phyloP scores from a whole-genome alignment of 2,329 filamentous ascomycete genomes.

The Fusarium abutilonis region DNA sequence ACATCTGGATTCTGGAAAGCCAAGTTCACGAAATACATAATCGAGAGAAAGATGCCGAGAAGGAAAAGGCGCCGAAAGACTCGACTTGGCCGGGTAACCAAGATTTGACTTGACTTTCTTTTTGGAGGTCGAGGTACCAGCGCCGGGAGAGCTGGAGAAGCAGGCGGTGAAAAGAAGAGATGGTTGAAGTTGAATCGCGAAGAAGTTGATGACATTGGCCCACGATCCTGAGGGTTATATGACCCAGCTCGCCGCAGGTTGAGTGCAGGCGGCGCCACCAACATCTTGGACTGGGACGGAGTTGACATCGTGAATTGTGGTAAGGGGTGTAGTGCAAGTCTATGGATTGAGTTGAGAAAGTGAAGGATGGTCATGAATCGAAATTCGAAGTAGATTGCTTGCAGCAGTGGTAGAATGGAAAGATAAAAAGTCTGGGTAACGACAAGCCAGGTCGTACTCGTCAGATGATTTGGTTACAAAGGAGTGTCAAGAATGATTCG shows the following conservation, averaged over 20 bases:
- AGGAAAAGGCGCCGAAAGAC: slow-evolving; percentile 67
- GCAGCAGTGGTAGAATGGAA: slow-evolving; percentile 1
- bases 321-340: neutral
- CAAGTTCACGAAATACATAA: slow-evolving; percentile 59
- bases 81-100: slow-evolving; percentile 63
- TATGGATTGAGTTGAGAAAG: slow-evolving; percentile 29
- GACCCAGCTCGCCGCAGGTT: slow-evolving; percentile 68
- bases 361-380: slow-evolving; percentile 31
- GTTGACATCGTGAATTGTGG: slow-evolving; percentile 51
- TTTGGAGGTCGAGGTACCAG: slow-evolving; percentile 69
- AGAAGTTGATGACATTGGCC: slow-evolving; percentile 67
- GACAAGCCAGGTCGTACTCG: slow-evolving; percentile 19
- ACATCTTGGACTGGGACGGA: slow-evolving; percentile 59
- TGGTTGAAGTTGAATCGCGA: slow-evolving; percentile 74
- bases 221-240: slow-evolving; percentile 64
- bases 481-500: slow-evolving; percentile 28
- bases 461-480: slow-evolving; percentile 10
- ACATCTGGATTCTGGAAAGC: slow-evolving; percentile 45
- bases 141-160: slow-evolving; percentile 76
- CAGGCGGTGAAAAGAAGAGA: slow-evolving; percentile 72
- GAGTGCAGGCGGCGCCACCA: slow-evolving; percentile 64
- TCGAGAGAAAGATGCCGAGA: slow-evolving; percentile 58
- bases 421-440: slow-evolving; percentile 8
- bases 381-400: slow-evolving; percentile 39
- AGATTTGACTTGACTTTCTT: slow-evolving; percentile 63